Evolutionary conservation across 108 stramenopile genomes (phyloP), one percentile per base, ranked within the genome.

Genomic region (Halocafeteria seosinensis): DNA sequence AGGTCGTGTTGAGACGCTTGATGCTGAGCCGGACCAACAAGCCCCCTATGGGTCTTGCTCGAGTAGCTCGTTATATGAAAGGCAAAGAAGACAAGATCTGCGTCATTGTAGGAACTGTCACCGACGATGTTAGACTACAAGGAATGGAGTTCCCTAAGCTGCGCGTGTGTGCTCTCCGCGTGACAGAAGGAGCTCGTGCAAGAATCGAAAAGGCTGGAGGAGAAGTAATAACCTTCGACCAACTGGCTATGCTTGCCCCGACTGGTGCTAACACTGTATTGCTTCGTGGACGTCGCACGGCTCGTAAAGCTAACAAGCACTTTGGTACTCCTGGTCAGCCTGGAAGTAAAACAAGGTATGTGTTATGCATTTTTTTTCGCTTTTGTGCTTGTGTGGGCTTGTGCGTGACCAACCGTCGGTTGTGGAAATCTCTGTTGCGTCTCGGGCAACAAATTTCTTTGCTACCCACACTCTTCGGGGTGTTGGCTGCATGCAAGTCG

Each of bases 161-260:
- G 73, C 81, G 83, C 34, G 84, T 99, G 37, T 92, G 91, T 69
- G 97, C 97, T 17, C 87, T 95, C 50, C 86, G 85, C 52, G 94
- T 99, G 78, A 95, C 94, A 55, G 97, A 92, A 69, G 85, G 76
- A 68, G 97, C 94, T 50, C 89, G 97, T 65, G 90, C 89, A 66
- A 93, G 94, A 65, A 99, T 99, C 75, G 62, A 88, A 62, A 86
- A 87, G 35, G 90, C 94, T 55, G 97, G 97, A 47, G 97, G 97
- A 59, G 92, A 96, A 83, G 93, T 91, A 85, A 68, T 99, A 62
- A 96, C 94, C 42, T 88, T 99, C 37, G 97, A 99, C 75, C 94
- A 99, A 81, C 85, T 99, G 35, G 97, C 97, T 31, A 80, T 95
- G 33, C 85, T 85, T 27, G 82, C 87, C 17, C 97, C 97, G 59